Base-by-base conservation (phyloP, 441 rosid genomes). In the California macrophylla region DNA sequence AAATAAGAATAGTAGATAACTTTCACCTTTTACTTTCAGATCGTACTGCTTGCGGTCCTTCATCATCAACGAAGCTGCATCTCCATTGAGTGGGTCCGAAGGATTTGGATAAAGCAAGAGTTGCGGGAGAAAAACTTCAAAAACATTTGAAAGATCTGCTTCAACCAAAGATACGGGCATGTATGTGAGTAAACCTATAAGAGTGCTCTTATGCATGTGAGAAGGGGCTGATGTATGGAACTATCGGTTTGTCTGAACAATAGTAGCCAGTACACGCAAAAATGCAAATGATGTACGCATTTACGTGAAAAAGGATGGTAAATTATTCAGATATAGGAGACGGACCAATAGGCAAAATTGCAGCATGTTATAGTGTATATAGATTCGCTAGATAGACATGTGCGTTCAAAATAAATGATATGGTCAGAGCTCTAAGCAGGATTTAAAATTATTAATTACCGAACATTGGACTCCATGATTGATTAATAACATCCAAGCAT, bases 381-480 rank as follows among this genome's bases (percentile, higher is more conserved):
- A 42, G 52, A 42, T 3, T 13, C n/a, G n/a, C 52, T 10, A 28
- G 21, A 42, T 40, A 52, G 25, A 71, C 15, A n/a, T 38, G 30
- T 5, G 67, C 4, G 32, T 23, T n/a, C 9, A 16, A 40, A 25
- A 12, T 25, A 65, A 52, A 38, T 2, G 52, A 13, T 40, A 4
- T 16, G 42, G 5, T 64, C 13, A 10, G 26, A 54, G 50, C 18
- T 29, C 10, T 66, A 66, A 54, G 26, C 21, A 36, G 32, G 26
- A 38, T 36, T 66, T 58, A 28, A 9, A 23, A 60, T 29, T 71
- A 56, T 64, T 32, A 69, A 74, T 84, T 81, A 88, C 94, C 89
- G 73, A 88, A 86, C 91, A 88, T 86, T 66, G 94, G 94, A 80
- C 91, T 88, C 94, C 94, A 88, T 47, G 91, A 86, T 61, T 88